Conservation (phyloP, 1,139 yeast genomes). For the Yamadazyma triangularis region DNA sequence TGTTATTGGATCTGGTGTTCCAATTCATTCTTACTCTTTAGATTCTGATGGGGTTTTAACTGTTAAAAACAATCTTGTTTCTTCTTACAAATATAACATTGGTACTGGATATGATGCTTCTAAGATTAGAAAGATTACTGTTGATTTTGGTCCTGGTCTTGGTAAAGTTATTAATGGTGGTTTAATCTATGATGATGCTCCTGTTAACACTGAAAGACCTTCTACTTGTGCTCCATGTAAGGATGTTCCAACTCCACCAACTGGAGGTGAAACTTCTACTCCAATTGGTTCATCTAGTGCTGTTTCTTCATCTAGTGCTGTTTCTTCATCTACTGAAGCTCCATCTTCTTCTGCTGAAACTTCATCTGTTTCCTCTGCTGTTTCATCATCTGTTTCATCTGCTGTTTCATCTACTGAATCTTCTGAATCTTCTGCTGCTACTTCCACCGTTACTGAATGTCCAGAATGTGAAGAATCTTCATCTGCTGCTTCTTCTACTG, state of each 20-base stretch:
- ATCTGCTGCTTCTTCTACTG: constrained; percentile 1
- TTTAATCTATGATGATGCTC: constrained; percentile 40
- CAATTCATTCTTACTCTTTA: constrained; percentile 6
- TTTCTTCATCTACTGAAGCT: constrained; percentile 3
- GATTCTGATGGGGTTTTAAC: constrained; percentile 5
- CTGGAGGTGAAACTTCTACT: constrained; percentile 9
- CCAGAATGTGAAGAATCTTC: constrained; percentile 2
- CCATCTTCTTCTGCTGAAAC: constrained; percentile 8
- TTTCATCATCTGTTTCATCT: constrained; percentile 4
- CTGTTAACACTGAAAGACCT: constrained; percentile 60
- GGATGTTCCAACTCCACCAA: constrained; percentile 13
- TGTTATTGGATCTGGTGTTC: constrained; percentile 10
- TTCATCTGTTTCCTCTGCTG: constrained; percentile 2
- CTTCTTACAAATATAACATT: constrained; percentile 71
- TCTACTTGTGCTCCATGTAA: constrained; percentile 91
- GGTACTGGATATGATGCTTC: constrained; percentile 59
- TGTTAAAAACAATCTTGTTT: constrained; percentile 57
- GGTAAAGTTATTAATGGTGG: constrained; percentile 44
- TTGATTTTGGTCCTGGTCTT: constrained; percentile 8
- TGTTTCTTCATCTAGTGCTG: constrained; percentile 1
- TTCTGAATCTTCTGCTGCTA: constrained; percentile 2
- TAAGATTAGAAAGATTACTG: constrained; percentile 57
- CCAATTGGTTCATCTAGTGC: constrained; percentile 3
- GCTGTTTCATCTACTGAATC: constrained; percentile 6
- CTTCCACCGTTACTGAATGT: constrained; percentile 2